Percentiles rank a stretch among this genome's conserved stretches.
Evolutionary conservation across 371 early-diverging fungal genomes (phyloP).

Genomic region (Mucor mucedo): DNA sequence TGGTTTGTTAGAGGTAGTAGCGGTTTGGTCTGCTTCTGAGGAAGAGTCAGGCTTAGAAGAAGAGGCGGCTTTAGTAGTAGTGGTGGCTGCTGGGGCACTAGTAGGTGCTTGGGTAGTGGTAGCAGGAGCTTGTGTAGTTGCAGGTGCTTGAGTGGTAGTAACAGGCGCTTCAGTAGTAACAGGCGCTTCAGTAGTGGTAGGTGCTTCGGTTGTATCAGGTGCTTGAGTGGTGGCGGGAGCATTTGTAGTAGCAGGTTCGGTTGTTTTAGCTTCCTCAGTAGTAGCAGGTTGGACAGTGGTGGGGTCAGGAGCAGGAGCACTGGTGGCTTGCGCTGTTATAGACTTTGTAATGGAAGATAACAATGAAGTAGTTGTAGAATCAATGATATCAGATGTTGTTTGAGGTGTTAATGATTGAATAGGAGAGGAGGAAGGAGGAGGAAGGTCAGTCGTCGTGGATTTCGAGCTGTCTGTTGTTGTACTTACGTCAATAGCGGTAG

Average conservation of each 20-base stretch:
- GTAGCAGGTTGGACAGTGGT: background rate
- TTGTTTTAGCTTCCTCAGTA: background rate
- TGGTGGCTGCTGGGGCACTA: background rate
- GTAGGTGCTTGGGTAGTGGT: slow-evolving; percentile 8
- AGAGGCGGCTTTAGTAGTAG: background rate
- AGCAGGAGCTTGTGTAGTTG: background rate
- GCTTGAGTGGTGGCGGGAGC: background rate
- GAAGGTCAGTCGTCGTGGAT: slow-evolving; percentile 1
- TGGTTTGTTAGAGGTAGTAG: background rate
- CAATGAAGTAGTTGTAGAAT: background rate
- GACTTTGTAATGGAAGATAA: background rate
- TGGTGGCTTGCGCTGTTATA: background rate
- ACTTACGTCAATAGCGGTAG: slow-evolving; percentile 13
- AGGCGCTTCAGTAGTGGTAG: slow-evolving; percentile 4
- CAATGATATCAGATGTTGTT: background rate
- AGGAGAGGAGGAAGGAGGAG: slow-evolving; percentile 6
- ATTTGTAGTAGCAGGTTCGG: background rate
- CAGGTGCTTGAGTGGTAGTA: slow-evolving; percentile 3
- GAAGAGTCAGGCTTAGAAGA: background rate
- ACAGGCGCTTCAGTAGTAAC: slow-evolving; percentile 1
- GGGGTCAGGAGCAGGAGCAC: slow-evolving; percentile 2
- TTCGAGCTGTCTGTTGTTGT: background rate
- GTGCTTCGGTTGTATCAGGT: background rate
- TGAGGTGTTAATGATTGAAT: background rate
- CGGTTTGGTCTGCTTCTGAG: background rate